phyloP scores from a whole-genome alignment of 225 moss, liverwort and hornwort species.

The Ulota crispa region DNA sequence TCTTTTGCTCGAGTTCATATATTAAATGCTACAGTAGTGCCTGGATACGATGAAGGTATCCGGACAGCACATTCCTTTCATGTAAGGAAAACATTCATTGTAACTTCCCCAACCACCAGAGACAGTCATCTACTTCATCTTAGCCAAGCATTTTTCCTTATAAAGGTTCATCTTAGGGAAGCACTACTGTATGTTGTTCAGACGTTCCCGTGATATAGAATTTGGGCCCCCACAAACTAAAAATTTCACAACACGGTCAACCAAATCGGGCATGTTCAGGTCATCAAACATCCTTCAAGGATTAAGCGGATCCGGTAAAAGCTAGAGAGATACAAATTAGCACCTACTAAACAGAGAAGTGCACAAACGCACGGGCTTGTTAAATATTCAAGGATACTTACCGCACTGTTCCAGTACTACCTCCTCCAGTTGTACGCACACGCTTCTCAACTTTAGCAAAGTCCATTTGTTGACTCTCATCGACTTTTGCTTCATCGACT shows the following conservation, averaged over 20 bases:
- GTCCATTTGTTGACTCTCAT: slow-evolving; percentile 98
- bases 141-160: no score
- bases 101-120: no score
- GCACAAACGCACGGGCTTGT: slow-evolving; percentile 9
- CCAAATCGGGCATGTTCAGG: neutral
- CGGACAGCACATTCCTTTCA: no score
- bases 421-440: slow-evolving; percentile 96
- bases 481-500: slow-evolving; percentile 97
- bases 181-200: no score
- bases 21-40: no score
- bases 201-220: neutral
- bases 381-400: slow-evolving; percentile 32
- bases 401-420: slow-evolving; percentile 97
- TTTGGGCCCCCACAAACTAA: neutral
- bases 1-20: neutral
- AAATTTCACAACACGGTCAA: neutral
- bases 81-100: no score
- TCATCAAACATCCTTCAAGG: neutral
- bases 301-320: neutral
- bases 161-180: no score
- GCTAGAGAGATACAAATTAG: neutral
- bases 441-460: slow-evolving; percentile 99
- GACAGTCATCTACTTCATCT: no score
- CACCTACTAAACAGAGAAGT: slow-evolving; percentile 2
- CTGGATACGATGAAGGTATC: no score